These are phyloP conservation scores for Exophiala viscosa DNA, from an alignment of 2,329 filamentous ascomycete genomes.

Conservation along the genomic window DNA sequence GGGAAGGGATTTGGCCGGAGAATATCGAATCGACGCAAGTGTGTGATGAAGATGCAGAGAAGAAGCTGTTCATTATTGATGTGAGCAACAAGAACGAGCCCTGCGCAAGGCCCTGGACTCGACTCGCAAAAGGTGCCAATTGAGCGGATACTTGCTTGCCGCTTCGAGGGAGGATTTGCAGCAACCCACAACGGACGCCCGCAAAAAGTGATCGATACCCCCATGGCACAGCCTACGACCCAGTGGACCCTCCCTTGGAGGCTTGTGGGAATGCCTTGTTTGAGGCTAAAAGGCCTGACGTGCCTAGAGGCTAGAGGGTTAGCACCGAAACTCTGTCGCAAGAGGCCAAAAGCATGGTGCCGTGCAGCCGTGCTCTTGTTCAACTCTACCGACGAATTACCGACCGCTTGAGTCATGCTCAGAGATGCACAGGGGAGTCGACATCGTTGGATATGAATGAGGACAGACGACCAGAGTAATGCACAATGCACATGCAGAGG, in stretches of 20 bases:
- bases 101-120: no score
- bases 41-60: neutral
- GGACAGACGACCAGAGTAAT: no score
- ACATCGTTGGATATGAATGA: no score
- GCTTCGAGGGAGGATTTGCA: conserved; percentile 1
- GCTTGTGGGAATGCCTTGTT: neutral
- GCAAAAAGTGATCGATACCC: neutral
- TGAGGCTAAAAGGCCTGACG: neutral
- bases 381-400: neutral
- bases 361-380: neutral
- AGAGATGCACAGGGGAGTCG: neutral
- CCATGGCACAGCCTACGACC: neutral
- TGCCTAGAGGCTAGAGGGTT: neutral
- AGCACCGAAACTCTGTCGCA: neutral
- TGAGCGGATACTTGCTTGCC: neutral
- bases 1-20: neutral
- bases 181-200: neutral
- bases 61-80: neutral
- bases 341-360: neutral
- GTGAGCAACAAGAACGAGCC: no score
- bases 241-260: no score
- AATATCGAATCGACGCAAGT: neutral
- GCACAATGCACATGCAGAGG: neutral
- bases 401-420: no score
- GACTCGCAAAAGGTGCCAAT: no score